phyloP scores from a whole-genome alignment of 257 asterid genomes.

The Euphrasia confusa region DNA sequence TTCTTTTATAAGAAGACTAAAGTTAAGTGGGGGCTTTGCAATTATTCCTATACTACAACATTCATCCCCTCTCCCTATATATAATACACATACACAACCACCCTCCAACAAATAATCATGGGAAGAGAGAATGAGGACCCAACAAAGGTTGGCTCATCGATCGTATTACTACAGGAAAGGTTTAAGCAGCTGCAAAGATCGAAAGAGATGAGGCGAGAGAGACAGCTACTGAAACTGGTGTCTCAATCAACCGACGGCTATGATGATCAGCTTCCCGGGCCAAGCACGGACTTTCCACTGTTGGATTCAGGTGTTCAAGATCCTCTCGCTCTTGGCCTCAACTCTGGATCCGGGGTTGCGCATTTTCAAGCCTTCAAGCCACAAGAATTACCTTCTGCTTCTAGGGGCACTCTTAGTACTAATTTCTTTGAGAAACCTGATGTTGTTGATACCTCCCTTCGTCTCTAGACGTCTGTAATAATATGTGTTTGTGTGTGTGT shows the following conservation, averaged over 20 bases:
- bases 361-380: slow-evolving; percentile 11
- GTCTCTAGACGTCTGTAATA: slow-evolving; percentile 28
- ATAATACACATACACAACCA: slow-evolving; percentile 17
- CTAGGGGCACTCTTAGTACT: slow-evolving; percentile 19
- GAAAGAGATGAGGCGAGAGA: slow-evolving; percentile 47
- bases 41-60: slow-evolving; percentile 18
- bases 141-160: slow-evolving; percentile 38
- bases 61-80: slow-evolving; percentile 10
- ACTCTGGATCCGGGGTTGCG: slow-evolving; percentile 8
- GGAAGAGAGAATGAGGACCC: slow-evolving; percentile 32
- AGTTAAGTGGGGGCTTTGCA: not conserved
- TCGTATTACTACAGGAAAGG: slow-evolving; percentile 39
- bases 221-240: slow-evolving; percentile 20
- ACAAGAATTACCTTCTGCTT: slow-evolving; percentile 17
- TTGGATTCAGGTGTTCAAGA: slow-evolving; percentile 16
- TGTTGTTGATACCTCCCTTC: slow-evolving; percentile 46
- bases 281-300: slow-evolving; percentile 1
- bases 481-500: not conserved
- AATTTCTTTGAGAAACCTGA: slow-evolving; percentile 28
- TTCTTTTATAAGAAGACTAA: not conserved
- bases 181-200: slow-evolving; percentile 41
- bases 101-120: slow-evolving; percentile 27
- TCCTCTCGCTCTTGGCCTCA: slow-evolving; percentile 38
- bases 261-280: slow-evolving; percentile 13
- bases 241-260: slow-evolving; percentile 21